phyloP scores from a whole-genome alignment of 371 early-diverging fungal genomes.

The Phascolomyces articulosus region DNA sequence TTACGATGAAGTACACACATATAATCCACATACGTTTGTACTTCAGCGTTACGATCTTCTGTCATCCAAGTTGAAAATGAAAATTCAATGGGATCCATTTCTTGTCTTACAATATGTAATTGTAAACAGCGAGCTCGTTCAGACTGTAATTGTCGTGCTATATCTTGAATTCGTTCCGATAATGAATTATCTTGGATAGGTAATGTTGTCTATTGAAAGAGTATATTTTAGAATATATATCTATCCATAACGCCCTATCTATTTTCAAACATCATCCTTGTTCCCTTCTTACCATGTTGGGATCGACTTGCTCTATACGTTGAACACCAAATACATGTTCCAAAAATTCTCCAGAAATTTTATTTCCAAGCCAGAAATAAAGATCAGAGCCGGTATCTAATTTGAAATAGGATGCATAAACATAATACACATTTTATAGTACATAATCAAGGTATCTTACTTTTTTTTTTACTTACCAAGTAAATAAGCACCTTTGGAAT shows the following conservation, averaged over 20 bases:
- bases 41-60: conserved; percentile 90
- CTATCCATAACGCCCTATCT: too few species aligned
- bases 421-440: too few species aligned
- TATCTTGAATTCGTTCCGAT: conserved; percentile 60
- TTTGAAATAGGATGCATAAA: background rate
- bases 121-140: conserved; percentile 42
- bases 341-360: conserved; percentile 62
- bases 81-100: conserved; percentile 63
- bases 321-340: conserved; percentile 77
- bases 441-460: too few species aligned
- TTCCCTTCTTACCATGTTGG: conserved; percentile 55
- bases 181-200: conserved; percentile 61
- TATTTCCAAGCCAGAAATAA: conserved; percentile 89
- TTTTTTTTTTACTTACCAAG: conserved; percentile 23
- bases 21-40: conserved; percentile 93
- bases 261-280: background rate
- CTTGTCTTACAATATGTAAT: conserved; percentile 64
- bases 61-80: conserved; percentile 73
- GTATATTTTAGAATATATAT: too few species aligned
- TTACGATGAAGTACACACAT: conserved; percentile 89
- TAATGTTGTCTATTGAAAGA: conserved; percentile 23
- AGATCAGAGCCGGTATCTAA: conserved; percentile 84
- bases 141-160: conserved; percentile 64
- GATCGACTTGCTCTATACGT: conserved; percentile 74
- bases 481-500: conserved; percentile 76